Evolutionary conservation across 2,329 filamentous ascomycete genomes (phyloP).

Genomic region (Paraphaeosphaeria sporulosa): DNA sequence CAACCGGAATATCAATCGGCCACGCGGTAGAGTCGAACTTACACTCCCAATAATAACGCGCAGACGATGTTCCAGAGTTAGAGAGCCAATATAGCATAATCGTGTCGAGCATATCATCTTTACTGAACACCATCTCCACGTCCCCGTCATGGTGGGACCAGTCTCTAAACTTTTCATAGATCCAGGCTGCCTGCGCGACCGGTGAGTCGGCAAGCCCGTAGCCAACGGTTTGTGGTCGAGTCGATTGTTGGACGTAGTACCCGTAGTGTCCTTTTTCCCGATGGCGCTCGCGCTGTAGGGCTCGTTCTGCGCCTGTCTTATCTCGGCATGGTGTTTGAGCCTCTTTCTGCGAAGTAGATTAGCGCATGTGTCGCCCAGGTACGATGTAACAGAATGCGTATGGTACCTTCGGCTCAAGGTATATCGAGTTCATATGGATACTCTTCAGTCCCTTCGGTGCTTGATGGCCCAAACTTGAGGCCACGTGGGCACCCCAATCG

Average conservation of each 20-base stretch:
- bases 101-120: constrained; percentile 36
- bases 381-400: constrained; percentile 6
- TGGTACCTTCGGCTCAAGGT: constrained; percentile 19
- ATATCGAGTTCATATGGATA: constrained; percentile 23
- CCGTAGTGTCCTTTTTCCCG: constrained; percentile 57
- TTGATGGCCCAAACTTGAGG: constrained; percentile 18
- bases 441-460: constrained; percentile 22
- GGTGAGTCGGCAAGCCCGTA: constrained; percentile 74
- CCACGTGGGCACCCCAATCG: constrained; percentile 36
- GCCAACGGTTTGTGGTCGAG: constrained; percentile 74
- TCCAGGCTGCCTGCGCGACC: constrained; percentile 73
- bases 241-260: constrained; percentile 67
- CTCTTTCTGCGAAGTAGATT: constrained; percentile 20
- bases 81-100: constrained; percentile 37
- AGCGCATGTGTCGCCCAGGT: constrained; percentile 11
- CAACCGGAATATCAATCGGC: constrained; percentile 31
- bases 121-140: constrained; percentile 29
- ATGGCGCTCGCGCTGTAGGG: constrained; percentile 44
- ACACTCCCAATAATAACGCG: constrained; percentile 33
- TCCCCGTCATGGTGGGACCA: constrained; percentile 70
- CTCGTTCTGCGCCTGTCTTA: constrained; percentile 14
- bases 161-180: constrained; percentile 78
- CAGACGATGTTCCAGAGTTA: constrained; percentile 34
- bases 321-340: constrained; percentile 16
- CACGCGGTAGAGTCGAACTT: constrained; percentile 26